These are phyloP conservation scores for Thielaviopsis populi DNA, from an alignment of 2,329 filamentous ascomycete species.

Conservation along the genomic window DNA sequence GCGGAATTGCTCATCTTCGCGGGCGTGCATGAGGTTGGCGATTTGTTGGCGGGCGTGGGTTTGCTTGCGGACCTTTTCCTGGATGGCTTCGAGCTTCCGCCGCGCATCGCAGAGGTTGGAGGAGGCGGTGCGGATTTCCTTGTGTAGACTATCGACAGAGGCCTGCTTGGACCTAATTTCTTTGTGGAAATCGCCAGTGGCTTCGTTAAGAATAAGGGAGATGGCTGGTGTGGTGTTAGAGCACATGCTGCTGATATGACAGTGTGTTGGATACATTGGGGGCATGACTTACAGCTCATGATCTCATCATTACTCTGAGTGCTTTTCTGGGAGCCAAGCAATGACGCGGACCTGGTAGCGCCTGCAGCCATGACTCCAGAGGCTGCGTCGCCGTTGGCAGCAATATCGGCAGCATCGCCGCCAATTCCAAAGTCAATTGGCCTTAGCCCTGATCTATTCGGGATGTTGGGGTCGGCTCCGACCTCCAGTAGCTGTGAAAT, in stretches of 20 bases:
- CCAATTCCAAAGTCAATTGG: constrained; percentile 93
- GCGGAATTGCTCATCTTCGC: constrained; percentile 50
- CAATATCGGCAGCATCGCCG: constrained; percentile 39
- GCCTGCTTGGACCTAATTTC: constrained; percentile 75
- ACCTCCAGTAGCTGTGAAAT: constrained; percentile 95
- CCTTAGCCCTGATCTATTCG: constrained; percentile 75
- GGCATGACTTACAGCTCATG: constrained; percentile 51
- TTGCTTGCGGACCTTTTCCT: constrained; percentile 48
- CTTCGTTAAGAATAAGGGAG: constrained; percentile 64
- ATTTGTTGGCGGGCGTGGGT: constrained; percentile 56
- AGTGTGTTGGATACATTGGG: not conserved
- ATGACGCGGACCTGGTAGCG: constrained; percentile 24
- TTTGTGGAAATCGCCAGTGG: constrained; percentile 61
- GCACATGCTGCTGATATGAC: not conserved
- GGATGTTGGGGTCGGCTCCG: constrained; percentile 79
- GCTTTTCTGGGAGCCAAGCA: constrained; percentile 36
- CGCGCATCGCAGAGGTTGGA: constrained; percentile 64
- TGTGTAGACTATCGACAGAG: constrained; percentile 67
- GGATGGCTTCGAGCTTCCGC: constrained; percentile 55
- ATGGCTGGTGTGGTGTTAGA: constrained; percentile 45
- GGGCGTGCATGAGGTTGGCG: constrained; percentile 59
- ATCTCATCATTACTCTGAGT: constrained; percentile 64
- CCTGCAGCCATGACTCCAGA: constrained; percentile 15
- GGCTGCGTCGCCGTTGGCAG: constrained; percentile 28
- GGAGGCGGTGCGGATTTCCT: constrained; percentile 65